Base-by-base conservation (phyloP, 116 monocot species). In the Phalaenopsis hybrid region DNA sequence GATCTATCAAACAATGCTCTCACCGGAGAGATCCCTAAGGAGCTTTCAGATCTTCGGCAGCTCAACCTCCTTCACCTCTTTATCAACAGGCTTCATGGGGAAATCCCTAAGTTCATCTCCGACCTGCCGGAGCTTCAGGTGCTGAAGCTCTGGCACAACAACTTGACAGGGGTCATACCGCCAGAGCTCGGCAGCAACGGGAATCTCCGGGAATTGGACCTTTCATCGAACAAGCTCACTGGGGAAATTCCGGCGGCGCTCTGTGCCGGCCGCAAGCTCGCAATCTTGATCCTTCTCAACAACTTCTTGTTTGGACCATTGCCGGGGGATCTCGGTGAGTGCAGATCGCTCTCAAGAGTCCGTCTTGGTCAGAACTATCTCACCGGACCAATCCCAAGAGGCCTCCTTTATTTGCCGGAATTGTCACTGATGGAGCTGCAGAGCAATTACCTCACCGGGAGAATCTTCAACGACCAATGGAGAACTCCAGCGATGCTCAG, bases 221-320 rank as follows among this genome's bases (percentile, higher is more conserved):
- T 96, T 9, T 96, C 96, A 0, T 86, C 94, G 5, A 96, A 96
- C 86, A 94, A 92, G 88, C 94, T 96, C 77, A 94, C 96, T 8
- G 94, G 96, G 4, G 37, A 76, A 12, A 76, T 96, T 57, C 96
- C 94, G 1, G 44, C 57, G 0, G 18, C 55, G 5, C 85, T 96
- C 23, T 96, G 94, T 75, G 55, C 7, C 20, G 88, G 88, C 0
- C 79, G 88, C 84, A 83, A 68, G 85, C 88, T 98, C 0, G 85
- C 88, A 45, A 92, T 92, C 55, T 84, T 99, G 21, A 99, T 99
- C 81, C 86, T 93, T 23, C 89, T 95, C 37, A 91, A 95, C 75
- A 99, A 99, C 80, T 99, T 95, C 81, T 84, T 99, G 25, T 99
- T 99, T 45, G 95, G 99, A 2, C 88, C 92, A 1, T 74, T 99